phyloP scores from a whole-genome alignment of 768 basidiomycete species.

The Leccinum subtestaceum region DNA sequence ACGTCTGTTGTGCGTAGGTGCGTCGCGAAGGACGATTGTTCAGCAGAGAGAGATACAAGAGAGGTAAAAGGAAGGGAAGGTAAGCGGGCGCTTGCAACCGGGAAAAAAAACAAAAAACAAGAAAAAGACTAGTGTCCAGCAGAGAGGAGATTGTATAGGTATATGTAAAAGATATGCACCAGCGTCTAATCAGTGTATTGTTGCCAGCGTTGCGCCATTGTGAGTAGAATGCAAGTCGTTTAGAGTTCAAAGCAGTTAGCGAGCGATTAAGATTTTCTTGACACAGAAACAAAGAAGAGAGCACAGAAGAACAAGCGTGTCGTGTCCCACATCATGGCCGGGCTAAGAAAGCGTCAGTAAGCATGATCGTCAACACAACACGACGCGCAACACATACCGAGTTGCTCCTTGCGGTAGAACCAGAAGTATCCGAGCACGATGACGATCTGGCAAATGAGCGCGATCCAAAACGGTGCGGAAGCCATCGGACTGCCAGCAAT shows the following conservation, averaged over 20 bases:
- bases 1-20: neutral
- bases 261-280: neutral
- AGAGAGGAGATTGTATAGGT: neutral
- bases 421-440: slow-evolving; percentile 93
- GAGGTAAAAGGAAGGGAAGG: neutral
- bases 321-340: slow-evolving; percentile 9
- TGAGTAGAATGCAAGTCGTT: slow-evolving; percentile 4
- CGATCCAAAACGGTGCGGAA: slow-evolving; percentile 84
- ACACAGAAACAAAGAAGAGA: neutral
- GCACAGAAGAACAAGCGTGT: neutral
- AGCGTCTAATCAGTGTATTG: slow-evolving; percentile 1
- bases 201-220: neutral
- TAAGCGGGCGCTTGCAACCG: neutral
- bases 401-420: slow-evolving; percentile 96
- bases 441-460: slow-evolving; percentile 71
- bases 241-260: neutral
- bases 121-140: neutral
- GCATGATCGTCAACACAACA: no score
- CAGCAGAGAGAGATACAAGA: neutral
- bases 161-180: neutral
- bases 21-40: neutral
- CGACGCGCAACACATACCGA: slow-evolving; percentile 45
- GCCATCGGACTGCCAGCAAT: slow-evolving; percentile 78
- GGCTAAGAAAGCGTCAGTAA: slow-evolving; percentile 6
- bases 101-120: neutral